Percentiles rank a stretch among this genome's conserved stretches.
Evolutionary conservation across 805 yeast genomes (phyloP).

Genomic region (Kazachstania kunashirensis): DNA sequence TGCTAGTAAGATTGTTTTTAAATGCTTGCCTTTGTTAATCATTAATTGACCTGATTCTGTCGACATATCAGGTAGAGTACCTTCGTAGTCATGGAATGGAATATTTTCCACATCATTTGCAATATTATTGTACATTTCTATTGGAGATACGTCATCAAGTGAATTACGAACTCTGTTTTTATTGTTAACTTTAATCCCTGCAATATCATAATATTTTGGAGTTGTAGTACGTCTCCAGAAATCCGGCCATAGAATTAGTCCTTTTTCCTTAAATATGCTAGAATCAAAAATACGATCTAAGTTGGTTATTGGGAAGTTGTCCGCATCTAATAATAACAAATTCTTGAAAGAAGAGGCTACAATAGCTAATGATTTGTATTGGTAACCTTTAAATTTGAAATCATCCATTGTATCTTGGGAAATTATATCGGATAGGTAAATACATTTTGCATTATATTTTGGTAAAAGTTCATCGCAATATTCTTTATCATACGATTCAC

Average conservation of each 20-base stretch:
- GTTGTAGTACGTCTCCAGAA: slow-evolving; percentile 80
- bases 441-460: slow-evolving; percentile 51
- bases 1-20: slow-evolving; percentile 48
- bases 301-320: slow-evolving; percentile 57
- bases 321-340: slow-evolving; percentile 65
- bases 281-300: slow-evolving; percentile 51
- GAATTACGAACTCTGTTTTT: slow-evolving; percentile 31
- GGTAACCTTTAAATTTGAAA: slow-evolving; percentile 44
- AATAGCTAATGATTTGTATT: slow-evolving; percentile 59
- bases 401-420: slow-evolving; percentile 34
- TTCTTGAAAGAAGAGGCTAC: slow-evolving; percentile 66
- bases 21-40: slow-evolving; percentile 50
- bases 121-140: slow-evolving; percentile 12
- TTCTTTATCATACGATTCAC: slow-evolving; percentile 60
- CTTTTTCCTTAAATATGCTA: slow-evolving; percentile 44
- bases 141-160: slow-evolving; percentile 30
- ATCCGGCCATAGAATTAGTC: slow-evolving; percentile 71
- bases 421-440: slow-evolving; percentile 41
- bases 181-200: slow-evolving; percentile 41
- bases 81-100: slow-evolving; percentile 50
- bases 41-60: slow-evolving; percentile 66
- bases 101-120: slow-evolving; percentile 26
- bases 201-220: slow-evolving; percentile 62
- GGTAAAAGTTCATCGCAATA: slow-evolving; percentile 62
- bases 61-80: slow-evolving; percentile 59